Conservation (phyloP, 257 asterid species). For the Perilla frutescens region DNA sequence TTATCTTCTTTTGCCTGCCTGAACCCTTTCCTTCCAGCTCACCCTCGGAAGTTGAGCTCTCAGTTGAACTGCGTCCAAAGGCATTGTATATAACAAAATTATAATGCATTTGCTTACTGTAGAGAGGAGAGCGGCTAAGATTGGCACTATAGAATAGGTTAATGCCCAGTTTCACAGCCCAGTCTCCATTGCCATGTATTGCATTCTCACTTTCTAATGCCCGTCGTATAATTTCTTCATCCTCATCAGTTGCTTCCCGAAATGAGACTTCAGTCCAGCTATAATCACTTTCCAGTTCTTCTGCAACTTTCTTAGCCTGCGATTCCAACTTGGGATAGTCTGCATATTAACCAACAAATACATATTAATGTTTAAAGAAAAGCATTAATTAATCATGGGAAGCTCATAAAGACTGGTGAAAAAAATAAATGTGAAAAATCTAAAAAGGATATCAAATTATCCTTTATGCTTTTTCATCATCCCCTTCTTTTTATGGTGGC, state of each 20-base stretch:
- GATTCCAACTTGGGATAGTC: constrained; percentile 89
- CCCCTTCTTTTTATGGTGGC: neutral
- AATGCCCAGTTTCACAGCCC: constrained; percentile 97
- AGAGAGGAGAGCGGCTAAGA: constrained; percentile 94
- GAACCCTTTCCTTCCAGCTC: constrained; percentile 51
- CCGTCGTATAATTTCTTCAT: constrained; percentile 66
- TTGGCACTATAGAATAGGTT: constrained; percentile 93
- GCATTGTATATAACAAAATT: constrained; percentile 73
- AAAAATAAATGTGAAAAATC: constrained; percentile 4
- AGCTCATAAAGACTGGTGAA: constrained; percentile 3
- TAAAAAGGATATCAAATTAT: neutral
- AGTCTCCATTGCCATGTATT: constrained; percentile 88
- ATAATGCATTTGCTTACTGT: constrained; percentile 95
- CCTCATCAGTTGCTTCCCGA: constrained; percentile 69
- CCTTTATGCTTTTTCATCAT: neutral
- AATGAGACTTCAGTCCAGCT: constrained; percentile 67
- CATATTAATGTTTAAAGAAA: constrained; percentile 14
- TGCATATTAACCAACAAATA: constrained; percentile 46
- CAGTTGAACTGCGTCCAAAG: constrained; percentile 69
- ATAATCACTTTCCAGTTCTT: constrained; percentile 59
- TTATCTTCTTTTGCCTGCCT: constrained; percentile 72
- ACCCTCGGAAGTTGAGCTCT: constrained; percentile 27
- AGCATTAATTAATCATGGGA: constrained; percentile 11
- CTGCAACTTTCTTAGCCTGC: constrained; percentile 76
- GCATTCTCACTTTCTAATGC: constrained; percentile 86